Base-by-base conservation (phyloP, 257 asterid genomes). In the Echium plantagineum region DNA sequence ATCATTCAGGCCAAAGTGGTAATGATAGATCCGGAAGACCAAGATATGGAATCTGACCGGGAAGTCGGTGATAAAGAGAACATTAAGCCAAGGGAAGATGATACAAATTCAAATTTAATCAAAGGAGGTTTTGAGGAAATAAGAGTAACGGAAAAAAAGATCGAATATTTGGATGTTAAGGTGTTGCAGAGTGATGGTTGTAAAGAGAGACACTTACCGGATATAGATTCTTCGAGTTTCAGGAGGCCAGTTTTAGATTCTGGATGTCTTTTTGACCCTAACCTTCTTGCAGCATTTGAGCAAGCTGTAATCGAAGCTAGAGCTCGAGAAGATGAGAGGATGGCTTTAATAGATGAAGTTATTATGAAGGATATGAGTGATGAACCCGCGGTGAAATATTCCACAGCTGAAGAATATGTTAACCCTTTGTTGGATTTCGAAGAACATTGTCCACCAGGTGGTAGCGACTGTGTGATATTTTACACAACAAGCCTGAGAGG, bases 401-500 rank as follows among this genome's bases (percentile, higher is more conserved):
- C 78, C 17, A 83, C 77, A 71, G 10, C 68, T 1, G 86, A 80
- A 16, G 83, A 66, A 75, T 51, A 2, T 3, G 9, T 51, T 0
- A 68, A 81, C 58, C 91, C 87, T 0, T 52, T 85, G 1, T 7
- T 58, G 5, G 89, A 80, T 47, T 89, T 86, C 42, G 78, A 81
- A 57, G 82, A 82, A 21, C 84, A 69, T 26, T 86, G 91, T 21
- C 99, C 98, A 2, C 96, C 96, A 0, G 94, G 95, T 0, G 99
- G 97, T 4, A 24, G 61, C 5, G 87, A 83, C 0, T 71, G 90
- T 0, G 85, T 89, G 0, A 62, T 93, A 13, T 81, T 93, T 3
- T 93, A 93, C 90, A 83, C 95, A 7, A 93, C 99, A 0, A 90
- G 95, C 46, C 79, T 93, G 0, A 77, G 97, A 72, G 99, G 96